A percentile compares a stretch with the other conserved stretches of the same genome.
Evolutionary conservation across 2,329 filamentous ascomycete species (phyloP).

Genomic region (Fusarium keratoplasticum): DNA sequence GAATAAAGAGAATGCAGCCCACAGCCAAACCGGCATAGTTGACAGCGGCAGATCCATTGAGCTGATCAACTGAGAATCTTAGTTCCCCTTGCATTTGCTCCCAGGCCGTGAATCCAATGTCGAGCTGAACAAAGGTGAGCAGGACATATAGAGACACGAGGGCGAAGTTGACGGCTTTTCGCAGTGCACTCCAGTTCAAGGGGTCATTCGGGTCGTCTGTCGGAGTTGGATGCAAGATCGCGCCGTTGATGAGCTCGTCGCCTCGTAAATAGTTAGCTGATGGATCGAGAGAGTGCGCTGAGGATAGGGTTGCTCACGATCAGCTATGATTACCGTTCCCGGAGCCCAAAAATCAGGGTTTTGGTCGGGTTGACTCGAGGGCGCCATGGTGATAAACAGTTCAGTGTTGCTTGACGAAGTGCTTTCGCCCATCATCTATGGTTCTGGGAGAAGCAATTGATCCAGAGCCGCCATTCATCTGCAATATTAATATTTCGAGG

Average conservation of each 20-base stretch:
- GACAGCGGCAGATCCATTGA: conserved; percentile 38
- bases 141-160: neutral
- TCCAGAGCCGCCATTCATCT: neutral
- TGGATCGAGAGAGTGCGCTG: accelerated
- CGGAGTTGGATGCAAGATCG: neutral
- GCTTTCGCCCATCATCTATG: neutral
- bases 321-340: neutral
- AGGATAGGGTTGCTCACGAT: neutral
- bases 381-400: neutral
- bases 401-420: neutral
- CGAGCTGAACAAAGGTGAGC: neutral
- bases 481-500: neutral
- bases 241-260: neutral
- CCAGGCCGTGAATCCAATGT: neutral
- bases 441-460: neutral
- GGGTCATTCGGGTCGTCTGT: neutral
- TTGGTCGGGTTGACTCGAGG: neutral
- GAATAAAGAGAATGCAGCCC: conserved; percentile 48
- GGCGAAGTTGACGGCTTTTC: neutral
- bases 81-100: conserved; percentile 18
- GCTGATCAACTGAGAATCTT: conserved; percentile 25
- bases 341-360: neutral
- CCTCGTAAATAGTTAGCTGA: neutral
- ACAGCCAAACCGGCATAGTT: conserved; percentile 44
- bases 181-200: neutral